Percentiles rank a stretch among this genome's conserved stretches.
Conservation (phyloP, 2,329 filamentous ascomycete species). For the Apiospora marii region DNA sequence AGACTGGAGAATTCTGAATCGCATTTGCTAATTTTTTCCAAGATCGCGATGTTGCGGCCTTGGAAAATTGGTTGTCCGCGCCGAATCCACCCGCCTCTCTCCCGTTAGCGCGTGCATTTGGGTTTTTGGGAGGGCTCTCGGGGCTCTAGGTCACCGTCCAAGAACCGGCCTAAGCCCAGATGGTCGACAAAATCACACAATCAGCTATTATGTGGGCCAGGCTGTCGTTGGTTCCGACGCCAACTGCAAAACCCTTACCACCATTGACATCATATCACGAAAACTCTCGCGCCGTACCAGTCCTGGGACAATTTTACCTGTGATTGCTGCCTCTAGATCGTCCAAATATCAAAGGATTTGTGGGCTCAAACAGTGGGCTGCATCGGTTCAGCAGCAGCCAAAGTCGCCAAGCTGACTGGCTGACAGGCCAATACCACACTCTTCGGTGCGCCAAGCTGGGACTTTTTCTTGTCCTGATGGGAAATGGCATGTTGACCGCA, state of each 20-base stretch:
- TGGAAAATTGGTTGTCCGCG: neutral
- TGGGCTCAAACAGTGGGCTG: slow-evolving; percentile 2
- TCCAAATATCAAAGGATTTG: neutral
- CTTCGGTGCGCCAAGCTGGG: neutral
- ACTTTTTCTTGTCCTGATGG: slow-evolving; percentile 9
- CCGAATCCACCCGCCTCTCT: slow-evolving; percentile 5
- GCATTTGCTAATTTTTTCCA: neutral
- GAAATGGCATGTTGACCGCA: slow-evolving; percentile 18
- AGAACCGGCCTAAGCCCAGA: neutral
- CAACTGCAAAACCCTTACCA: slow-evolving; percentile 16
- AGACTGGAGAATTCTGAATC: slow-evolving; percentile 6
- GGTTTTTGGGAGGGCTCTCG: neutral
- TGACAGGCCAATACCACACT: slow-evolving; percentile 3
- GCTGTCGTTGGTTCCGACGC: slow-evolving; percentile 12
- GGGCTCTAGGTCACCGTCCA: neutral
- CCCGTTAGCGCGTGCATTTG: neutral
- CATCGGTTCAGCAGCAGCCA: neutral
- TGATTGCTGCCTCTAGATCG: slow-evolving; percentile 13
- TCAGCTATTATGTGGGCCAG: slow-evolving; percentile 3
- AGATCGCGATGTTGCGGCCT: neutral
- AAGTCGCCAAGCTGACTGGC: slow-evolving; percentile 4
- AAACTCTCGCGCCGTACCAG: slow-evolving; percentile 12
- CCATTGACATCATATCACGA: slow-evolving; percentile 16
- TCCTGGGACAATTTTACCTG: slow-evolving; percentile 13
- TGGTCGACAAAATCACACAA: neutral